Evolutionary conservation across 768 basidiomycete genomes (phyloP).

Genomic region (Coprinellus micaceus): DNA sequence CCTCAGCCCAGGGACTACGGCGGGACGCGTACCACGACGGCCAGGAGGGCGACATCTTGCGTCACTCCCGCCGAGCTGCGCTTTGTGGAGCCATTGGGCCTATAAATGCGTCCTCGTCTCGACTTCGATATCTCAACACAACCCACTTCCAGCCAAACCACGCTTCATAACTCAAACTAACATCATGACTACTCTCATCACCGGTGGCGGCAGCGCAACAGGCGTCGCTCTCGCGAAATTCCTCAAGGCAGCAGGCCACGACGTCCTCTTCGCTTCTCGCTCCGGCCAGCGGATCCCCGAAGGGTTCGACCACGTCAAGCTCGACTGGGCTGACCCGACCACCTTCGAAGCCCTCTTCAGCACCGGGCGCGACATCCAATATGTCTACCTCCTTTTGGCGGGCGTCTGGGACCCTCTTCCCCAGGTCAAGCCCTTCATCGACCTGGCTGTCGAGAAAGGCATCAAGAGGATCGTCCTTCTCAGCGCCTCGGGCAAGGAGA

Average conservation of each 20-base stretch:
- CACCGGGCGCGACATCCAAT: slow-evolving; percentile 17
- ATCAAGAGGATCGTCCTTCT: slow-evolving; percentile 27
- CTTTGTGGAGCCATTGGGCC: too few relatives aligned
- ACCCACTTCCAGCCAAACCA: too few relatives aligned
- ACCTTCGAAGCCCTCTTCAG: slow-evolving; percentile 13
- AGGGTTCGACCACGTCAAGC: slow-evolving; percentile 20
- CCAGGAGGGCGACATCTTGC: too few relatives aligned
- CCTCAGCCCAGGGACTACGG: too few relatives aligned
- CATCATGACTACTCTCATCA: slow-evolving; percentile 27
- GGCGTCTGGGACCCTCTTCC: slow-evolving; percentile 13
- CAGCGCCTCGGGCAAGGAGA: slow-evolving; percentile 15
- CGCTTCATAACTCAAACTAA: too few relatives aligned
- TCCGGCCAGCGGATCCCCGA: slow-evolving; percentile 15
- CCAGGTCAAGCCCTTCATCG: slow-evolving; percentile 29
- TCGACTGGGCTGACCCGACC: slow-evolving; percentile 34
- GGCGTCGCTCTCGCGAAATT: slow-evolving; percentile 18
- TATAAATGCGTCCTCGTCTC: too few relatives aligned
- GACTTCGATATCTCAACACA: too few relatives aligned
- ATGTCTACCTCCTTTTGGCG: slow-evolving; percentile 31
- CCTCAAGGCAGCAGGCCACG: slow-evolving; percentile 14
- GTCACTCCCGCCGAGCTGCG: too few relatives aligned
- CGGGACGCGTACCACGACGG: too few relatives aligned
- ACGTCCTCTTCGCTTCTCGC: slow-evolving; percentile 20
- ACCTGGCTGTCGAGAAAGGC: slow-evolving; percentile 22
- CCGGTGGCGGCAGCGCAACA: slow-evolving; percentile 24